Evolutionary conservation across 768 basidiomycete genomes (phyloP).

Genomic region (Boletus reticuloceps): DNA sequence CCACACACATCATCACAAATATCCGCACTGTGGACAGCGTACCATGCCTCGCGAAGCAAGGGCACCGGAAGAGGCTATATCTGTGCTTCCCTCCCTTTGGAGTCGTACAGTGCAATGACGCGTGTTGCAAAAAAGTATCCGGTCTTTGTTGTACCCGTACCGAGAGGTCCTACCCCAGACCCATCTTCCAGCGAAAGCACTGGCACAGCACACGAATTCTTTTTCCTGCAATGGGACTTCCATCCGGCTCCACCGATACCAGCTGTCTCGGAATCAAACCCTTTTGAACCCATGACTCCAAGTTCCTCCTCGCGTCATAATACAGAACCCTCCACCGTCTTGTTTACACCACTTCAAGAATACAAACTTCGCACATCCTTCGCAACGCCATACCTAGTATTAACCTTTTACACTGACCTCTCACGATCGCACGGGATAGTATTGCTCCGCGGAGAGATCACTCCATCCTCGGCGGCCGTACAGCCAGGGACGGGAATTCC

Average conservation of each 20-base stretch:
- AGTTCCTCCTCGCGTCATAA: conserved; percentile 31
- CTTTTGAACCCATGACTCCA: conserved; percentile 38
- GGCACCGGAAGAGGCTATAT: conserved; percentile 83
- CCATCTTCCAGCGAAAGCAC: conserved; percentile 33
- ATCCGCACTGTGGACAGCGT: conserved; percentile 83
- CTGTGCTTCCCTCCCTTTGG: conserved; percentile 76
- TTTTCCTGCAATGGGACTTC: conserved; percentile 88
- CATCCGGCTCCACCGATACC: conserved; percentile 68
- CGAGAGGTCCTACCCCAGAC: conserved; percentile 40
- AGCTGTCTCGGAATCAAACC: conserved; percentile 39
- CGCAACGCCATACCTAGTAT: conserved; percentile 86
- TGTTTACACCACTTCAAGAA: conserved; percentile 93
- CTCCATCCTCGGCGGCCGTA: conserved; percentile 49
- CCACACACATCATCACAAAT: conserved; percentile 75
- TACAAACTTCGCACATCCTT: conserved; percentile 84
- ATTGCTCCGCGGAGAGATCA: conserved; percentile 89
- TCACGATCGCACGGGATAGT: conserved; percentile 76
- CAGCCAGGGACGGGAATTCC: conserved; percentile 29
- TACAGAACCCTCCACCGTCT: conserved; percentile 65
- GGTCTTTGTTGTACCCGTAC: conserved; percentile 79
- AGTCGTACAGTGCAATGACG: conserved; percentile 71
- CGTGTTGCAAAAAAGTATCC: conserved; percentile 63
- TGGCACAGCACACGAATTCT: conserved; percentile 65
- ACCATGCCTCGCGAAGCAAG: conserved; percentile 77
- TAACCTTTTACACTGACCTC: conserved; percentile 92